Percentiles rank a stretch among this genome's conserved stretches.
phyloP scores from a whole-genome alignment of 2,329 filamentous ascomycete genomes.

The Stachybotrys elegans region DNA sequence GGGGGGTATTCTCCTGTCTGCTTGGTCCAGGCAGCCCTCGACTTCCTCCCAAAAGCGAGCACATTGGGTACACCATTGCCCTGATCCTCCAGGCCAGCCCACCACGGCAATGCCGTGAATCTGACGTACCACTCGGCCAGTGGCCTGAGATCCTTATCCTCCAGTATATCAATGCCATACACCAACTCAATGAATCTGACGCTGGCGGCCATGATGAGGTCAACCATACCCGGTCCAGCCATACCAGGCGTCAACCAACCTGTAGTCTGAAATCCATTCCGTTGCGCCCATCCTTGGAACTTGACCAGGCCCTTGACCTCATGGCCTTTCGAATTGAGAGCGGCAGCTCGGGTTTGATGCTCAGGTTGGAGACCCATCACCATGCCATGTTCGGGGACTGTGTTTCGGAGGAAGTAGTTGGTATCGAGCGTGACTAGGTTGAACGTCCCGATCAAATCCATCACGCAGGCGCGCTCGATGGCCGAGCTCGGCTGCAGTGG shows the following conservation, averaged over 20 bases:
- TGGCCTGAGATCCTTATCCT: neutral
- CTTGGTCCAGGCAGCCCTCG: neutral
- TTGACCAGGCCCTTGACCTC: neutral
- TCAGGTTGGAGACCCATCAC: neutral
- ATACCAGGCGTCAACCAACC: slow-evolving; percentile 2
- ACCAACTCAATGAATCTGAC: neutral
- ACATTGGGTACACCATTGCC: neutral
- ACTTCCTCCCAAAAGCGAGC: neutral
- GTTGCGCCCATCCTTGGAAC: neutral
- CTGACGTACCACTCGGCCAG: neutral
- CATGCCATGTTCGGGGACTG: neutral
- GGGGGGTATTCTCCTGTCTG: no score
- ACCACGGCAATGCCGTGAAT: neutral
- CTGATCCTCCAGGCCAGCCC: neutral
- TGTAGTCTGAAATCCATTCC: neutral
- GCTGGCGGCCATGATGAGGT: neutral
- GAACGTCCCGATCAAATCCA: neutral
- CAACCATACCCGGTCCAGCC: slow-evolving; percentile 1
- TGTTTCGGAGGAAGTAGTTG: slow-evolving; percentile 1
- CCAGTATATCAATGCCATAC: slow-evolving; percentile 1
- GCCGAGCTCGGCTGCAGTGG: neutral
- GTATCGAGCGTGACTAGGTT: neutral
- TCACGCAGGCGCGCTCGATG: neutral
- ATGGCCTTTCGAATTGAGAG: neutral
- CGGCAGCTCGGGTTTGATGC: neutral